A percentile compares a stretch with the other conserved stretches of the same genome.
These are phyloP conservation scores for Begonia fuchsioides DNA, from an alignment of 306 rosid genomes.

Conservation along the genomic window DNA sequence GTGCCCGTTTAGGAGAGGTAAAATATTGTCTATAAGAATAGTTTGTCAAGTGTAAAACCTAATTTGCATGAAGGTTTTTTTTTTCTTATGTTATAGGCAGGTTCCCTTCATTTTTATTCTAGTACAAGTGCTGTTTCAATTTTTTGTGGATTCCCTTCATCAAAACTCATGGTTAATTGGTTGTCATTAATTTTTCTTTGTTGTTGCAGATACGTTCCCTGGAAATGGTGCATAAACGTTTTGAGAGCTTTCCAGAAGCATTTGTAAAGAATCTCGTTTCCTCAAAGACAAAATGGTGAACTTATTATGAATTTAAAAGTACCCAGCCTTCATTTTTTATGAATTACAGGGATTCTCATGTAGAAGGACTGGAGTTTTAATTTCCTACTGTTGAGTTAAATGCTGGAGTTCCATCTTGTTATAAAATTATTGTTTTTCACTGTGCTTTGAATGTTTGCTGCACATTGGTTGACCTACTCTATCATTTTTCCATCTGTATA, in stretches of 20 bases:
- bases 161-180: not conserved
- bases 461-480: not conserved
- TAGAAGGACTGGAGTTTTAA: no score
- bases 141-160: not conserved
- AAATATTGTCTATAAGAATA: conserved; percentile 1
- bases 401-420: no score
- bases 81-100: no score
- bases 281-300: conserved; percentile 43
- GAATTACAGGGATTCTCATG: not conserved
- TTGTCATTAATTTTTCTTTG: conserved; percentile 8
- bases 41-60: not conserved
- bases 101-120: not conserved
- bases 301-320: not conserved
- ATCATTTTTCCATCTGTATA: not conserved
- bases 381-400: no score
- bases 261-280: conserved; percentile 63
- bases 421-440: no score
- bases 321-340: not conserved
- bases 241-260: conserved; percentile 91
- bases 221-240: conserved; percentile 96
- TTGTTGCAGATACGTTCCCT: conserved; percentile 78
- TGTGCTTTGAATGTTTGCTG: not conserved
- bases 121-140: not conserved
- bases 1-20: conserved; percentile 97
- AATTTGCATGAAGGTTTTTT: no score